phyloP scores from a whole-genome alignment of 495 filamentous ascomycete genomes.

The Penicillium nucicola region DNA sequence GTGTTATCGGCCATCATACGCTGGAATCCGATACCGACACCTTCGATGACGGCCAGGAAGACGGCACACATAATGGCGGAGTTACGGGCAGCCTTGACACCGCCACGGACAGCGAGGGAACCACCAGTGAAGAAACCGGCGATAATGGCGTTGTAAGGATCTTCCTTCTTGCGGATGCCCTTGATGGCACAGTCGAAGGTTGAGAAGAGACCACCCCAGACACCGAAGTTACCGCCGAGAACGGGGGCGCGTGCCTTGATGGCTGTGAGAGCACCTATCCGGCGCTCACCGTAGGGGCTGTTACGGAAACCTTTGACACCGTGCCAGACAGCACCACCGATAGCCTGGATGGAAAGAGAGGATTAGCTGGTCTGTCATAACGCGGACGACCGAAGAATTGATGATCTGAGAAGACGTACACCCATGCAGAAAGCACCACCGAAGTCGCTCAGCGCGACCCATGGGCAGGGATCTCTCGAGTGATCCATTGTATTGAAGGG shows the following conservation, averaged over 20 bases:
- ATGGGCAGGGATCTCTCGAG: slow-evolving; percentile 91
- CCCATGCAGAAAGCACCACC: slow-evolving; percentile 98
- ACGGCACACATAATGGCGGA: slow-evolving; percentile 94
- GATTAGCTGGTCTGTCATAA: slow-evolving; percentile 7
- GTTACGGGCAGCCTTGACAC: slow-evolving; percentile 83
- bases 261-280: slow-evolving; percentile 93
- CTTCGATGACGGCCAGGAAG: slow-evolving; percentile 92
- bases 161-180: slow-evolving; percentile 92
- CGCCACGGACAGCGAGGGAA: slow-evolving; percentile 84
- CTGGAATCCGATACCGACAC: slow-evolving; percentile 95
- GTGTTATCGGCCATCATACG: slow-evolving; percentile 93
- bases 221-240: slow-evolving; percentile 94
- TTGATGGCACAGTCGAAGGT: slow-evolving; percentile 98
- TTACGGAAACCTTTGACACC: slow-evolving; percentile 96
- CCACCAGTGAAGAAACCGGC: slow-evolving; percentile 98
- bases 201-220: slow-evolving; percentile 93
- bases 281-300: slow-evolving; percentile 83
- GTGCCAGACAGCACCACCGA: slow-evolving; percentile 96
- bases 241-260: slow-evolving; percentile 97
- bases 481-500: slow-evolving; percentile 71
- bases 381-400: not conserved
- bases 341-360: slow-evolving; percentile 32
- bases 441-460: slow-evolving; percentile 94
- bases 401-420: slow-evolving; percentile 51
- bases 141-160: slow-evolving; percentile 93